Conservation (phyloP, 345 rosid genomes). For the Geranium rotundifolium region DNA sequence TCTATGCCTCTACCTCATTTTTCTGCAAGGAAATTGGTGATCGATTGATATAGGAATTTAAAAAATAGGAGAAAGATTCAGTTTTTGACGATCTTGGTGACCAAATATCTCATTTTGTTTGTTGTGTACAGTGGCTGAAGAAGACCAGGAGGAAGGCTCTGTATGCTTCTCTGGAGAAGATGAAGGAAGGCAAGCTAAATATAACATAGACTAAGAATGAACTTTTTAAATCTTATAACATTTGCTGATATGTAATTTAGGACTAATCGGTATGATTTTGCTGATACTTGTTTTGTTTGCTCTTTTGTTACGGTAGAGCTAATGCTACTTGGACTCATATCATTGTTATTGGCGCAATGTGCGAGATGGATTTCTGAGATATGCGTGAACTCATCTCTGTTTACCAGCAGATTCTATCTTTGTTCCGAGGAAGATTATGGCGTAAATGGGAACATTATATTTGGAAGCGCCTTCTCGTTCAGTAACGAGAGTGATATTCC, state of each 20-base stretch:
- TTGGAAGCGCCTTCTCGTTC: constrained; percentile 29
- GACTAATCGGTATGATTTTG: constrained; percentile 1
- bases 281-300: constrained; percentile 8
- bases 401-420: constrained; percentile 67
- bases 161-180: constrained; percentile 77
- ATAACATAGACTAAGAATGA: too few species aligned
- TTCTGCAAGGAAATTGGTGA: too few species aligned
- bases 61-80: too few species aligned
- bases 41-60: too few species aligned
- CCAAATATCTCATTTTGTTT: background rate
- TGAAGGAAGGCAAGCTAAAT: constrained; percentile 56
- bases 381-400: constrained; percentile 76
- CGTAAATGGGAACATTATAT: constrained; percentile 19
- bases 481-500: constrained; percentile 38
- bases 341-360: constrained; percentile 81
- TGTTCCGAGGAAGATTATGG: constrained; percentile 65
- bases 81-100: too few species aligned
- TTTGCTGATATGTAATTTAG: background rate
- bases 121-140: constrained; percentile 60
- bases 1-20: too few species aligned
- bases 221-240: too few species aligned
- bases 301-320: constrained; percentile 36
- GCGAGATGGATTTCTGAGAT: constrained; percentile 85
- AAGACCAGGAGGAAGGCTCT: constrained; percentile 80
- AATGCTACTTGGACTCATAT: constrained; percentile 96